phyloP scores from a whole-genome alignment of 192 early-diverging fungal genomes.

The Lobosporangium transversale region DNA sequence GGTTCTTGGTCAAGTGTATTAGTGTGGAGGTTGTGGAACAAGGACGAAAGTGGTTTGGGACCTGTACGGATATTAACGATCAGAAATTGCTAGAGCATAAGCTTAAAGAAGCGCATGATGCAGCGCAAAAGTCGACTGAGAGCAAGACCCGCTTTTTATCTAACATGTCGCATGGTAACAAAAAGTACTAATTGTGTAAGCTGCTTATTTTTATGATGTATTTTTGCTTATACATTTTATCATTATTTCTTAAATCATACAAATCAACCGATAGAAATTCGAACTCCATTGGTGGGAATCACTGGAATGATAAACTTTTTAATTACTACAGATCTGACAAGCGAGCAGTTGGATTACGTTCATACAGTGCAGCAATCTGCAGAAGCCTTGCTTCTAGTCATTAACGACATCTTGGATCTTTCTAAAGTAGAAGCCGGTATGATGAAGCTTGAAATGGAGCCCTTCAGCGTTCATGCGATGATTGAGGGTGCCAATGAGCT shows the following conservation, averaged over 20 bases:
- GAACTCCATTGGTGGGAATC: conserved; percentile 86
- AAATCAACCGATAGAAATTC: conserved; percentile 72
- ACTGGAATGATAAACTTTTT: conserved; percentile 79
- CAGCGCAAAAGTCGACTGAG: conserved; percentile 67
- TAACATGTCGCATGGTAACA: conserved; percentile 68
- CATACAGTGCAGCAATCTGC: conserved; percentile 81
- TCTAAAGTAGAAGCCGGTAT: conserved; percentile 87
- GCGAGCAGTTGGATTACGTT: conserved; percentile 81
- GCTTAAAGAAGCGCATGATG: conserved; percentile 67
- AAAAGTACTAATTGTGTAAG: neutral
- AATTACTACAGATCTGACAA: conserved; percentile 79
- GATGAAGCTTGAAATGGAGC: conserved; percentile 80
- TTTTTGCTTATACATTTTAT: too few relatives aligned
- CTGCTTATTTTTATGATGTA: neutral
- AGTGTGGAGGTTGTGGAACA: conserved; percentile 61
- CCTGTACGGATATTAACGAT: conserved; percentile 70
- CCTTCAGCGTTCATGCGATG: conserved; percentile 69
- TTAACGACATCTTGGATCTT: conserved; percentile 87
- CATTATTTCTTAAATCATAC: too few relatives aligned
- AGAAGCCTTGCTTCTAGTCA: conserved; percentile 78
- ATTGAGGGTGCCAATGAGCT: conserved; percentile 78
- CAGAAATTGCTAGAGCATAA: conserved; percentile 67
- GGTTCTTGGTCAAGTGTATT: conserved; percentile 68
- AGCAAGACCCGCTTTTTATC: conserved; percentile 70
- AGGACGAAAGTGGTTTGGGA: conserved; percentile 66